phyloP scores from a whole-genome alignment of 768 basidiomycete genomes.

The Podaxis rugospora region DNA sequence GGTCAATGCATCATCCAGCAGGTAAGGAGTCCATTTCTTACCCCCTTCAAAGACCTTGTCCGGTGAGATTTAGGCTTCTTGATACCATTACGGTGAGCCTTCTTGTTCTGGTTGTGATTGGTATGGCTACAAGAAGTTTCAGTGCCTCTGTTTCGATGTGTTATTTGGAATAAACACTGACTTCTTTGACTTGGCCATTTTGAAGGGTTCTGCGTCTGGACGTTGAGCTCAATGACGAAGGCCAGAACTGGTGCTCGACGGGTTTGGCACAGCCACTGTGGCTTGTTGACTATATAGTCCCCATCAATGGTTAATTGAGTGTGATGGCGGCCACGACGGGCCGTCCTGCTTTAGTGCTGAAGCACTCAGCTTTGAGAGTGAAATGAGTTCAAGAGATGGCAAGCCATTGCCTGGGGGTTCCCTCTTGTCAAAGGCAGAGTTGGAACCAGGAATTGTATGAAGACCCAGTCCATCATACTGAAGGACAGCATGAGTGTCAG shows the following conservation, averaged over 20 bases:
- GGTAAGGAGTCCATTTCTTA: slow-evolving; percentile 40
- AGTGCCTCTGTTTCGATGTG: slow-evolving; percentile 3
- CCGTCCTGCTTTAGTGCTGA: too few relatives aligned
- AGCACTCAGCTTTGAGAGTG: too few relatives aligned
- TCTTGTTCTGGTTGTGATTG: slow-evolving; percentile 95
- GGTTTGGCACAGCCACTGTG: slow-evolving; percentile 37
- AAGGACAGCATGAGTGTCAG: too few relatives aligned
- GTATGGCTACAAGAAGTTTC: slow-evolving; percentile 54
- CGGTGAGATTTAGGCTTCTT: slow-evolving; percentile 72
- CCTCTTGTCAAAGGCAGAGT: too few relatives aligned
- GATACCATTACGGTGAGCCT: slow-evolving; percentile 98
- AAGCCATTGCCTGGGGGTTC: too few relatives aligned
- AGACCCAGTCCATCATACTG: too few relatives aligned
- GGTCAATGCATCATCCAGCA: slow-evolving; percentile 2
- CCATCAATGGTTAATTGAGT: too few relatives aligned
- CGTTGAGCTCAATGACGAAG: slow-evolving; percentile 19
- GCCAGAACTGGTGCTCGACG: too few relatives aligned
- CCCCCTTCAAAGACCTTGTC: slow-evolving; percentile 85
- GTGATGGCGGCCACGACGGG: too few relatives aligned
- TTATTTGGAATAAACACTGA: slow-evolving; percentile 30
- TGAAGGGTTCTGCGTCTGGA: slow-evolving; percentile 27
- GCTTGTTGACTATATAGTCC: slow-evolving; percentile 38
- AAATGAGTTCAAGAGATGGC: too few relatives aligned
- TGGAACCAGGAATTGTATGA: too few relatives aligned
- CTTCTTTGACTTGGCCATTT: slow-evolving; percentile 99